phyloP scores from a whole-genome alignment of 768 basidiomycete species.

The Cystofilobasidium bisporidii region DNA sequence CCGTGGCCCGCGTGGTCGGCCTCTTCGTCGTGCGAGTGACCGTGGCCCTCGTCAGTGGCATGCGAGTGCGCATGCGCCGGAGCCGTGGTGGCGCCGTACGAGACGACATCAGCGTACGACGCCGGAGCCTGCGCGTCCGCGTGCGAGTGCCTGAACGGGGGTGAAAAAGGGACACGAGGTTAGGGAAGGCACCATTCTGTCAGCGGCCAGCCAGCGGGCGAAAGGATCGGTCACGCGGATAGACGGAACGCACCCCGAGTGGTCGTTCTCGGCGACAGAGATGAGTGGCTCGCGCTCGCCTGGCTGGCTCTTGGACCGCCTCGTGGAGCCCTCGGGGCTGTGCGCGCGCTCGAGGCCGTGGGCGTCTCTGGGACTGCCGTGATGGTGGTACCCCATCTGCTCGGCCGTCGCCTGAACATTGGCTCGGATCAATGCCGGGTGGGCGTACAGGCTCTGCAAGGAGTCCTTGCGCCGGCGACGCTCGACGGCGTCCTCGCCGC shows the following conservation, averaged over 20 bases:
- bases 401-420: conserved; percentile 62
- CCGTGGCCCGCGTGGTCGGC: conserved; percentile 29
- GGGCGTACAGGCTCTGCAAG: conserved; percentile 55
- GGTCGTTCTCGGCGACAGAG: conserved; percentile 29
- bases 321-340: conserved; percentile 19
- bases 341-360: conserved; percentile 26
- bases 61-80: conserved; percentile 23
- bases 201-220: too few species aligned
- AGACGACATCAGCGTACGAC: conserved; percentile 17
- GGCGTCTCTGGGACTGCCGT: conserved; percentile 19
- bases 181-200: too few species aligned
- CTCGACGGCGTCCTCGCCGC: conserved; percentile 5
- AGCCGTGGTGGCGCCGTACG: conserved; percentile 19
- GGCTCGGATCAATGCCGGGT: conserved; percentile 46
- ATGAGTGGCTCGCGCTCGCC: conserved; percentile 20
- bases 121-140: not conserved
- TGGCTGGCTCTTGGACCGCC: conserved; percentile 5
- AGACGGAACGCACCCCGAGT: not conserved
- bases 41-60: conserved; percentile 20
- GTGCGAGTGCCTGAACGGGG: conserved; percentile 29
- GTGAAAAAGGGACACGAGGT: too few species aligned
- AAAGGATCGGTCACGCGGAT: too few species aligned
- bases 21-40: conserved; percentile 30
- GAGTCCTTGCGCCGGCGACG: conserved; percentile 36
- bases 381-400: conserved; percentile 48